Percentiles rank a stretch among this genome's conserved stretches.
Conservation (phyloP, 2,329 filamentous ascomycete species). For the Cadophora sp. region DNA sequence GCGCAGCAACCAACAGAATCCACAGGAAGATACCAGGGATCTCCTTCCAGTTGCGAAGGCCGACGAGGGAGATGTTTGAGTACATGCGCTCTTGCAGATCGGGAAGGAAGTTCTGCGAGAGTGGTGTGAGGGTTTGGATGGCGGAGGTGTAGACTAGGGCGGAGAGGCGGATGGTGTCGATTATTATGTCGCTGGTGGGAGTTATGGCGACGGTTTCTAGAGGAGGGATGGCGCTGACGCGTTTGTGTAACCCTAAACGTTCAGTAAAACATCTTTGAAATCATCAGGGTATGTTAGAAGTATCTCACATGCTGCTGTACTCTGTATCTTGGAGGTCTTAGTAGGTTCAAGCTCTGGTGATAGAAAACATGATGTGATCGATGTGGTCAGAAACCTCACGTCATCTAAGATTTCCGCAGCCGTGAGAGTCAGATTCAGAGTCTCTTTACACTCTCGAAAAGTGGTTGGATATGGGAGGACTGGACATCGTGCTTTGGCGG, state of each 20-base stretch:
- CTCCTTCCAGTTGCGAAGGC: constrained; percentile 52
- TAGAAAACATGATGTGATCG: constrained; percentile 44
- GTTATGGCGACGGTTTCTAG: not conserved
- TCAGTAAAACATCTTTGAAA: not conserved
- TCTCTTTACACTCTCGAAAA: constrained; percentile 52
- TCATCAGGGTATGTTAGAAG: not conserved
- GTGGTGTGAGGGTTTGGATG: constrained; percentile 51
- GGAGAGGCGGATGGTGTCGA: constrained; percentile 53
- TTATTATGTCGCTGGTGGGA: constrained; percentile 34
- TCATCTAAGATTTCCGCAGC: constrained; percentile 59
- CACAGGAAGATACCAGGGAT: constrained; percentile 50
- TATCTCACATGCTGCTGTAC: constrained; percentile 45
- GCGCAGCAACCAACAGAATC: constrained; percentile 20
- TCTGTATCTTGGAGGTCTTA: constrained; percentile 40
- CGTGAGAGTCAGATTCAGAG: constrained; percentile 50
- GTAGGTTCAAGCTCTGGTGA: not conserved
- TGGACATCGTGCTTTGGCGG: constrained; percentile 49
- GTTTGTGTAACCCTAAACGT: constrained; percentile 44
- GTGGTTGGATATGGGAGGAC: constrained; percentile 52
- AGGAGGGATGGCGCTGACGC: constrained; percentile 44
- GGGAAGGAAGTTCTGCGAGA: constrained; percentile 48
- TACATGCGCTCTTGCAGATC: constrained; percentile 52
- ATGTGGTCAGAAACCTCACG: constrained; percentile 54
- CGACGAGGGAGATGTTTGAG: constrained; percentile 53
- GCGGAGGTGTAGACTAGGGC: constrained; percentile 56